Conservation (phyloP, 148 eudicot genomes). For the Selenicereus undatus region DNA sequence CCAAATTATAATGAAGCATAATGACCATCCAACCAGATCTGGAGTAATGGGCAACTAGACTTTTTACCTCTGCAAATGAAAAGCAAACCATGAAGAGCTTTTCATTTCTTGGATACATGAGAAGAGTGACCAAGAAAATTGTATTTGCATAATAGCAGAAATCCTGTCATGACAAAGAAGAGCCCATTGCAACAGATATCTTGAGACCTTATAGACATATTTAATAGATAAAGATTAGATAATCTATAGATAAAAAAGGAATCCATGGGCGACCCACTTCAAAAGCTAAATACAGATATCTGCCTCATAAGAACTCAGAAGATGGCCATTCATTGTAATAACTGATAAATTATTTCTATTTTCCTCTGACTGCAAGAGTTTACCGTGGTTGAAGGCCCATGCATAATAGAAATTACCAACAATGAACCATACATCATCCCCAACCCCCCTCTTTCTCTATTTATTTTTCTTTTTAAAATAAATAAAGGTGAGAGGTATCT, state of each 20-base stretch:
- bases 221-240: background rate
- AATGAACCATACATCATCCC: background rate
- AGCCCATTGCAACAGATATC: background rate
- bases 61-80: slow-evolving; percentile 89
- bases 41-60: background rate
- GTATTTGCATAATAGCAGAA: slow-evolving; percentile 99
- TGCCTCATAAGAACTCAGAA: background rate
- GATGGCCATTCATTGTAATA: background rate
- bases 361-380: background rate
- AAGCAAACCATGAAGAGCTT: slow-evolving; percentile 98
- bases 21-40: background rate
- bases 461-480: background rate
- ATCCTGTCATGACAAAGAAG: slow-evolving; percentile 54
- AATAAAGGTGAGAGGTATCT: too few species aligned
- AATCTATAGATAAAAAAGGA: background rate
- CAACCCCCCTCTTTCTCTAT: background rate
- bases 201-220: background rate
- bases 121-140: slow-evolving; percentile 76
- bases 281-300: background rate
- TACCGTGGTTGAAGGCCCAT: background rate
- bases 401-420: background rate
- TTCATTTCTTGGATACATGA: slow-evolving; percentile 74
- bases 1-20: background rate
- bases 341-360: background rate
- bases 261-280: background rate